These are phyloP conservation scores for Zymoseptoria pseudotritici DNA, from an alignment of 2,329 filamentous ascomycete genomes.

Conservation along the genomic window DNA sequence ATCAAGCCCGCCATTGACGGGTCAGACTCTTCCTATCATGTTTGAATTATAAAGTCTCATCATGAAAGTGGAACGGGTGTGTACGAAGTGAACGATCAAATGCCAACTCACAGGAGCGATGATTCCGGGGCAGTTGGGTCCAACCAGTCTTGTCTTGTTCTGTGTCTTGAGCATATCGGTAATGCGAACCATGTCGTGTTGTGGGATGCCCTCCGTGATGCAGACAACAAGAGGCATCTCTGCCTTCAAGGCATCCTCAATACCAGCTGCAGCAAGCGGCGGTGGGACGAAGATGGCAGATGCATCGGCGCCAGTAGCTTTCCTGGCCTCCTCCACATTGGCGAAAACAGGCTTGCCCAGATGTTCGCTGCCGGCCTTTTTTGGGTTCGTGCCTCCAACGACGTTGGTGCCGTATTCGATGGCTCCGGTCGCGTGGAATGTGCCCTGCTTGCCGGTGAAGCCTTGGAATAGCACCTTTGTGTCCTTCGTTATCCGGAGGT, in stretches of 20 bases:
- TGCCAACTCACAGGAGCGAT: constrained; percentile 60
- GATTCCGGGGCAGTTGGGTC: constrained; percentile 96
- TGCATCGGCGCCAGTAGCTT: constrained; percentile 81
- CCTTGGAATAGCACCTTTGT: constrained; percentile 97
- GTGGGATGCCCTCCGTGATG: constrained; percentile 96
- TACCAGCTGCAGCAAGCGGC: constrained; percentile 84
- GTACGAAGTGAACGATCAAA: not conserved
- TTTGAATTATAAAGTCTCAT: constrained; percentile 23
- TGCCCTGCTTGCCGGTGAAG: constrained; percentile 68
- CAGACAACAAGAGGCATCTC: constrained; percentile 94
- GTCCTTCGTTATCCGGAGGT: constrained; percentile 85
- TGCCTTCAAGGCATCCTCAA: constrained; percentile 89
- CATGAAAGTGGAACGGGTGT: constrained; percentile 9
- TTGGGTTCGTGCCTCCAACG: constrained; percentile 96
- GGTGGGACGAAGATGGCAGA: constrained; percentile 97
- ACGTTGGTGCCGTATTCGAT: constrained; percentile 99
- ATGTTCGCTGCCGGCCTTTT: constrained; percentile 89
- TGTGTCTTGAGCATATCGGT: constrained; percentile 97
- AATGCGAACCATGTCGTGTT: constrained; percentile 99
- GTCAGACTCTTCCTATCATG: constrained; percentile 35
- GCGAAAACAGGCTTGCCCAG: constrained; percentile 89
- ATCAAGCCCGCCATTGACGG: constrained; percentile 26
- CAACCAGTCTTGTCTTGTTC: constrained; percentile 91
- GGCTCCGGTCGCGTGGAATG: constrained; percentile 94
- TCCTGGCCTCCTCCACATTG: constrained; percentile 79